These are phyloP conservation scores for Erodium texanum DNA, from an alignment of 441 rosid genomes.

Conservation along the genomic window DNA sequence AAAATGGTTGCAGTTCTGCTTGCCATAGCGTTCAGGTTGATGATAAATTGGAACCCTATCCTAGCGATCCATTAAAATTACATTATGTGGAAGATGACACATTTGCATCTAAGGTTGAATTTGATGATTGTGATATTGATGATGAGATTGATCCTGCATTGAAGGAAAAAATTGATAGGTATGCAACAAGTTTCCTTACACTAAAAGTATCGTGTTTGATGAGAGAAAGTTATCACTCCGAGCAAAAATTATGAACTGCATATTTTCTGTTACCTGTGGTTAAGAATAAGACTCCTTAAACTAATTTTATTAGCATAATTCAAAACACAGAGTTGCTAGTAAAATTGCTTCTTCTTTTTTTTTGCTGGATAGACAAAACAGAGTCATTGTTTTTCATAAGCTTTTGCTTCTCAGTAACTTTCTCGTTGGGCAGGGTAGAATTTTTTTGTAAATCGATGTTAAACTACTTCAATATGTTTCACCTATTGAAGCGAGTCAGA, in stretches of 20 bases:
- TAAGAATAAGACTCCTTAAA: neutral
- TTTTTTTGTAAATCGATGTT: neutral
- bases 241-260: neutral
- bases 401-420: neutral
- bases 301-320: too few relatives aligned
- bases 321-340: neutral
- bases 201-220: neutral
- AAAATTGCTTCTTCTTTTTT: neutral
- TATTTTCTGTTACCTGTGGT: neutral
- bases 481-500: neutral
- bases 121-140: constrained; percentile 65
- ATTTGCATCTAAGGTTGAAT: constrained; percentile 40
- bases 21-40: constrained; percentile 28
- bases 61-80: constrained; percentile 31
- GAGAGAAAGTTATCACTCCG: neutral
- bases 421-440: neutral
- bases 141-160: constrained; percentile 88
- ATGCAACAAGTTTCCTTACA: constrained; percentile 17
- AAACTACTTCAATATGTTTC: neutral
- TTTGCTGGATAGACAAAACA: neutral
- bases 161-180: constrained; percentile 80
- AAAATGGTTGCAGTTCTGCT: constrained; percentile 28
- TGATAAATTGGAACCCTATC: constrained; percentile 27
- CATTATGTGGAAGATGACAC: constrained; percentile 32
- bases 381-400: neutral